A percentile compares a stretch with the other conserved stretches of the same genome.
phyloP scores from a whole-genome alignment of 202 grass and related monocot genomes.

The Setaria italica region DNA sequence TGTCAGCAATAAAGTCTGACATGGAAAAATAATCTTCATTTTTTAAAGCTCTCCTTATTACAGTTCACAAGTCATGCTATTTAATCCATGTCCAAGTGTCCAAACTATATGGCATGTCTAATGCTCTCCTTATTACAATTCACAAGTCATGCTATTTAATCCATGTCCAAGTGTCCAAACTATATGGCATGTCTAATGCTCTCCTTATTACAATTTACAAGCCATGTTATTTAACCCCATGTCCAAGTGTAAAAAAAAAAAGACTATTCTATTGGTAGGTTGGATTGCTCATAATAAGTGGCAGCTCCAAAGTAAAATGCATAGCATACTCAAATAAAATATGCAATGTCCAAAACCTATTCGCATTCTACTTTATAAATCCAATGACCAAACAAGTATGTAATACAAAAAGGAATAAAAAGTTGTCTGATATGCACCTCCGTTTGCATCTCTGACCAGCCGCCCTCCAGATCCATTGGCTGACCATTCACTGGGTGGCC shows the following conservation, averaged over 20 bases:
- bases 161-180: not conserved
- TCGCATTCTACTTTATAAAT: not conserved
- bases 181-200: slow-evolving; percentile 14
- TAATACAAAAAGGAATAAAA: slow-evolving; percentile 25
- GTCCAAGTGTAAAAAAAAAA: too few species aligned
- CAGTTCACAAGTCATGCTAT: slow-evolving; percentile 29
- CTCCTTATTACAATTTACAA: not conserved
- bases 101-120: slow-evolving; percentile 1
- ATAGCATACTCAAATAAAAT: slow-evolving; percentile 36
- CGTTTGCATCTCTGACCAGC: slow-evolving; percentile 83
- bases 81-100: not conserved
- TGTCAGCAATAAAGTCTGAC: slow-evolving; percentile 8
- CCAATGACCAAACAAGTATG: slow-evolving; percentile 1
- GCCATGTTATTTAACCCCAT: too few species aligned
- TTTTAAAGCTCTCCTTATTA: not conserved
- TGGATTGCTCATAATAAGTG: slow-evolving; percentile 27
- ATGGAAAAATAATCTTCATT: slow-evolving; percentile 37
- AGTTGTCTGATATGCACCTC: slow-evolving; percentile 52
- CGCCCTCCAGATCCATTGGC: slow-evolving; percentile 94
- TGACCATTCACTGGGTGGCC: slow-evolving; percentile 82
- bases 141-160: slow-evolving; percentile 14
- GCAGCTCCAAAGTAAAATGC: not conserved
- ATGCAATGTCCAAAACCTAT: not conserved
- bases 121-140: slow-evolving; percentile 20
- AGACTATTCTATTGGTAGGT: not conserved